phyloP scores from a whole-genome alignment of 2,329 filamentous ascomycete species.

The Colletotrichum trifolii region DNA sequence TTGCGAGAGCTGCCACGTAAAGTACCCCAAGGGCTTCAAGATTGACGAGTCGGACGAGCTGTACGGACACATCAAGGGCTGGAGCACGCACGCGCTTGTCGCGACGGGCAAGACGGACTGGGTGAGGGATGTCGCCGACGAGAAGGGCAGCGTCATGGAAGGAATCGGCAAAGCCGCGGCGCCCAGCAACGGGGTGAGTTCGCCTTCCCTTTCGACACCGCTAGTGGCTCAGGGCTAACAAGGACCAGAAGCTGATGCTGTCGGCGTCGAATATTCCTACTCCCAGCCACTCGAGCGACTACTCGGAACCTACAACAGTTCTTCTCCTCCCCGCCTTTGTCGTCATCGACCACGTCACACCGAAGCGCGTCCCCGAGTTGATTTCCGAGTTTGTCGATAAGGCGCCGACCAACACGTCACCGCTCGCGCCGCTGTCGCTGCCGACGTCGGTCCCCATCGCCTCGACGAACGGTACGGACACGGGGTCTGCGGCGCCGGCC shows the following conservation, averaged over 20 bases:
- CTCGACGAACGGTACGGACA: slow-evolving; percentile 25
- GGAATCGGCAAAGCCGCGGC: slow-evolving; percentile 70
- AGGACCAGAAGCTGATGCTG: slow-evolving; percentile 81
- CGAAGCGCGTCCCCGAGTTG: slow-evolving; percentile 76
- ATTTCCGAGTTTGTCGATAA: slow-evolving; percentile 76
- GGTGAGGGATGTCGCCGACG: slow-evolving; percentile 88
- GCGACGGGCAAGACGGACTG: slow-evolving; percentile 97
- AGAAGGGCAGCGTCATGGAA: slow-evolving; percentile 87
- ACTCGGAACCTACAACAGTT: slow-evolving; percentile 78
- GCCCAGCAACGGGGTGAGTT: slow-evolving; percentile 75
- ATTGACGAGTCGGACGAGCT: slow-evolving; percentile 82
- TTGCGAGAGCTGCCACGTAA: slow-evolving; percentile 82
- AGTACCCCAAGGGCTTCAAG: slow-evolving; percentile 77
- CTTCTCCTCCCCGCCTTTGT: slow-evolving; percentile 88
- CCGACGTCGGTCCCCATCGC: slow-evolving; percentile 48
- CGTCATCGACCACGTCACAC: slow-evolving; percentile 85
- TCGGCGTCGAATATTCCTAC: slow-evolving; percentile 92
- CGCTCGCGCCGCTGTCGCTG: slow-evolving; percentile 59
- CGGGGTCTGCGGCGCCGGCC: slow-evolving; percentile 40
- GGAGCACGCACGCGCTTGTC: slow-evolving; percentile 89
- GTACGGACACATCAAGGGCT: slow-evolving; percentile 87
- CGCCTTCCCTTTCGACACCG: background rate
- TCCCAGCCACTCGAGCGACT: slow-evolving; percentile 72
- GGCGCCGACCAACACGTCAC: slow-evolving; percentile 78
- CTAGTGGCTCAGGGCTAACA: slow-evolving; percentile 18